A percentile compares a stretch with the other conserved stretches of the same genome.
phyloP scores from a whole-genome alignment of 768 basidiomycete species.

The Megacollybia marginata region DNA sequence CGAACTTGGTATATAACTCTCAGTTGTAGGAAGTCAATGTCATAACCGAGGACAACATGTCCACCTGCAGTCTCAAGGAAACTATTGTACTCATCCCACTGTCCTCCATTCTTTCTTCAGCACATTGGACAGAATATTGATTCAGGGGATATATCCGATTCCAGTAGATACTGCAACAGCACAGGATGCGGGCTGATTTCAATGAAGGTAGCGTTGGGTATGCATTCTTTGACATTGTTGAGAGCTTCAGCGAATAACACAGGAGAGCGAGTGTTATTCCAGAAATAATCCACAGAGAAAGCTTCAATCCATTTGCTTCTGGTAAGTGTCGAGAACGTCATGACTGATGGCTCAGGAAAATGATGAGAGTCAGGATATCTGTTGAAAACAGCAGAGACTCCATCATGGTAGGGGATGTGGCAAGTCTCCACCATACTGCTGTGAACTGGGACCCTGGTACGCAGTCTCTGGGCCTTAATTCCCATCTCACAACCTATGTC shows the following conservation, averaged over 20 bases:
- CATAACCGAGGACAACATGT: conserved; percentile 13
- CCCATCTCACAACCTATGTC: conserved; percentile 17
- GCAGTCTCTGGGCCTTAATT: conserved; percentile 28
- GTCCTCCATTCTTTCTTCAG: no score
- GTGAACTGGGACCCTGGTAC: conserved; percentile 31
- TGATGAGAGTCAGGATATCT: not conserved
- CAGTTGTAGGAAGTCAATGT: not conserved
- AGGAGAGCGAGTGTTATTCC: conserved; percentile 28
- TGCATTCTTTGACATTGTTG: conserved; percentile 12
- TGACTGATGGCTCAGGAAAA: conserved; percentile 5
- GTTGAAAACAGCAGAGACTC: conserved; percentile 23
- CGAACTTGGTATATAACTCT: no score
- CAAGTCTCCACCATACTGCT: conserved; percentile 30
- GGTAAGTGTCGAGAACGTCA: conserved; percentile 29
- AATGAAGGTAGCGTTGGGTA: conserved; percentile 19
- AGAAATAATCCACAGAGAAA: conserved; percentile 31
- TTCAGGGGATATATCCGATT: conserved; percentile 10
- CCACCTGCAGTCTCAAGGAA: no score
- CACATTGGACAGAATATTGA: conserved; percentile 8
- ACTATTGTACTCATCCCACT: no score
- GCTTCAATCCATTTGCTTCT: conserved; percentile 12
- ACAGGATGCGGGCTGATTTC: conserved; percentile 34
- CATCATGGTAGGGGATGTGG: conserved; percentile 15
- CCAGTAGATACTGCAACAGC: conserved; percentile 22
- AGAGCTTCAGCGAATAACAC: conserved; percentile 30